Evolutionary conservation across 2,329 filamentous ascomycete species (phyloP).

Genomic region (Fusarium hostae): DNA sequence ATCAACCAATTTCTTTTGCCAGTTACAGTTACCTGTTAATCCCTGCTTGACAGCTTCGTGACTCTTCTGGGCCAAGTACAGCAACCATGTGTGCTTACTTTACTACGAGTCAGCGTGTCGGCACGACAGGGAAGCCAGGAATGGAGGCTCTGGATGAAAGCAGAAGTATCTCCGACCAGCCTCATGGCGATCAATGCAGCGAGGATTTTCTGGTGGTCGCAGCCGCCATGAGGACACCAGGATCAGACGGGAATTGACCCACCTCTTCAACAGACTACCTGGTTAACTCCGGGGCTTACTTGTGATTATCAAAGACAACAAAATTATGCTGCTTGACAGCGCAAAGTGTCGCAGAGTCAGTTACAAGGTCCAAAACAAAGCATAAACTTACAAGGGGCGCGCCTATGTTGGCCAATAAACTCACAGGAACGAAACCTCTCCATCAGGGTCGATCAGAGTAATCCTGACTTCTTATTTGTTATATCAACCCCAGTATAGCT

Average conservation of each 20-base stretch:
- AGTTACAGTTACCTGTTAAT: slow-evolving; percentile 5
- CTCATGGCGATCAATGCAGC: slow-evolving; percentile 40
- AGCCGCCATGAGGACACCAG: slow-evolving; percentile 32
- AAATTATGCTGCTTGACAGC: background rate
- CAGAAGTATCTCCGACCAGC: slow-evolving; percentile 35
- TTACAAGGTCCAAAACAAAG: background rate
- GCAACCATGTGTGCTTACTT: background rate
- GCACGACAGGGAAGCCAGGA: slow-evolving; percentile 26
- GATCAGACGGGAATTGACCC: slow-evolving; percentile 34
- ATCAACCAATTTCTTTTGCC: slow-evolving; percentile 19
- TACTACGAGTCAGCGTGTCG: slow-evolving; percentile 39
- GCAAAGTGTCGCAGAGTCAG: background rate
- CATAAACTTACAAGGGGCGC: background rate
- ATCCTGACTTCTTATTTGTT: background rate
- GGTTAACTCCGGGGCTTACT: background rate
- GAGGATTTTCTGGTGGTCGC: slow-evolving; percentile 23
- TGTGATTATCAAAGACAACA: slow-evolving; percentile 1
- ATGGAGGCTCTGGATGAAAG: slow-evolving; percentile 39
- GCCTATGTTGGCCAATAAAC: slow-evolving; percentile 6
- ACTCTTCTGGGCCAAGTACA: slow-evolving; percentile 7
- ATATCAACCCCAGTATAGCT: slow-evolving; percentile 34
- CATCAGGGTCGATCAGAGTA: background rate
- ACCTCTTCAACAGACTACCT: slow-evolving; percentile 17
- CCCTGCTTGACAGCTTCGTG: slow-evolving; percentile 23
- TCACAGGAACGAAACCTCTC: background rate